Percentiles rank a stretch among this genome's conserved stretches.
Conservation (phyloP, 148 eudicot genomes). For the Rhododendron williamsianum region DNA sequence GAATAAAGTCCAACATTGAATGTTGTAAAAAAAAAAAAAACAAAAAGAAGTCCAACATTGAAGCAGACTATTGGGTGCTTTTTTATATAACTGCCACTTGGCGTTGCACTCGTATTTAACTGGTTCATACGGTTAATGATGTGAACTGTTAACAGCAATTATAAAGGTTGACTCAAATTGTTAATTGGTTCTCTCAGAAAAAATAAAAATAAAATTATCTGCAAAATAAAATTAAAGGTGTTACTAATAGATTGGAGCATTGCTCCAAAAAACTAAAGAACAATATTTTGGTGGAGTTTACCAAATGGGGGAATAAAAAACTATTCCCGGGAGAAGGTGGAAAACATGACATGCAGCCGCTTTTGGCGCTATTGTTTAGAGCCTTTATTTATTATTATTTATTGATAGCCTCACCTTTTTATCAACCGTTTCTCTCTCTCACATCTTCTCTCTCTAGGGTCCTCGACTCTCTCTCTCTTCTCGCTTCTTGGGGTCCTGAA, state of each 20-base stretch:
- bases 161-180: neutral
- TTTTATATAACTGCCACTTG: neutral
- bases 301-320: neutral
- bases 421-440: neutral
- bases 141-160: neutral
- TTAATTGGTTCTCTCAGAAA: neutral
- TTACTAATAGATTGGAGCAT: neutral
- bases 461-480: slow-evolving; percentile 12
- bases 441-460: neutral
- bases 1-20: neutral
- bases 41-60: too few species aligned
- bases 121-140: neutral
- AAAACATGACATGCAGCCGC: slow-evolving; percentile 8
- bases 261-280: neutral
- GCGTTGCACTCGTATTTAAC: neutral
- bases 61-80: neutral
- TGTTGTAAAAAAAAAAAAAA: too few species aligned
- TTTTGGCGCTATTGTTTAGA: neutral
- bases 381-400: neutral
- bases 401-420: neutral
- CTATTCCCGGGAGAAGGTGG: neutral
- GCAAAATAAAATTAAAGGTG: neutral
- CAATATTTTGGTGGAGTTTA: neutral
- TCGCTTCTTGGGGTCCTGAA: slow-evolving; percentile 6
- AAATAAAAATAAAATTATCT: neutral